These are phyloP conservation scores for Ceratocystis harringtonii DNA, from an alignment of 2,329 filamentous ascomycete genomes.

Conservation along the genomic window DNA sequence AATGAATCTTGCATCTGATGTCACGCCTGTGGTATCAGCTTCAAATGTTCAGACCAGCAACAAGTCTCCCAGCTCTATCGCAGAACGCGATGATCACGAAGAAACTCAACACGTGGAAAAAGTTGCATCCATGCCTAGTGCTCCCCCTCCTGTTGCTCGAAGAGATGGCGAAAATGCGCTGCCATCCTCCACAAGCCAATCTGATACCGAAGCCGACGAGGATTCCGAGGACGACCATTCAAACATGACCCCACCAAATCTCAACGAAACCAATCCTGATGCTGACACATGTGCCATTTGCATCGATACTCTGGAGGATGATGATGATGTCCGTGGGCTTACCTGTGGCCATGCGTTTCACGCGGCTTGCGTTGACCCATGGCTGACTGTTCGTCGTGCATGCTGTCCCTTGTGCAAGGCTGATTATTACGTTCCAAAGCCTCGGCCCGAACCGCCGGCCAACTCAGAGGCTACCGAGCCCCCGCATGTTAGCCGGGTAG, in stretches of 20 bases:
- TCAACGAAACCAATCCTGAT: slow-evolving; percentile 49
- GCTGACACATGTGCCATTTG: slow-evolving; percentile 95
- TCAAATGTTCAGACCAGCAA: not conserved
- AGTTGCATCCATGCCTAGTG: not conserved
- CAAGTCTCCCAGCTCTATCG: not conserved
- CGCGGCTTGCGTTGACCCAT: slow-evolving; percentile 86
- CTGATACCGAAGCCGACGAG: slow-evolving; percentile 37
- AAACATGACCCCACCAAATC: slow-evolving; percentile 58
- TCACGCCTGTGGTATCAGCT: not conserved
- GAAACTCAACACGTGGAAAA: slow-evolving; percentile 18
- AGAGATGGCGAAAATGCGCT: slow-evolving; percentile 6
- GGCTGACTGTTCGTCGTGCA: slow-evolving; percentile 83
- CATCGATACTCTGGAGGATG: slow-evolving; percentile 82
- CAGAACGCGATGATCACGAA: slow-evolving; percentile 20
- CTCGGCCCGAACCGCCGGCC: slow-evolving; percentile 41
- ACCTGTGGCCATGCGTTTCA: slow-evolving; percentile 98
- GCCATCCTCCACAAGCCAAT: slow-evolving; percentile 14
- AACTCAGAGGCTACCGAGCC: slow-evolving; percentile 20
- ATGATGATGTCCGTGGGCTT: slow-evolving; percentile 85
- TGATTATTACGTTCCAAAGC: slow-evolving; percentile 92
- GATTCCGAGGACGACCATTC: slow-evolving; percentile 72
- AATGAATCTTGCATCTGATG: not conserved
- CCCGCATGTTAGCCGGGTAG: slow-evolving; percentile 30
- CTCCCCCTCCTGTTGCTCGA: slow-evolving; percentile 10
- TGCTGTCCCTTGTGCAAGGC: slow-evolving; percentile 97